These are phyloP conservation scores for Gyrodon lividus DNA, from an alignment of 768 basidiomycete genomes.

Conservation along the genomic window DNA sequence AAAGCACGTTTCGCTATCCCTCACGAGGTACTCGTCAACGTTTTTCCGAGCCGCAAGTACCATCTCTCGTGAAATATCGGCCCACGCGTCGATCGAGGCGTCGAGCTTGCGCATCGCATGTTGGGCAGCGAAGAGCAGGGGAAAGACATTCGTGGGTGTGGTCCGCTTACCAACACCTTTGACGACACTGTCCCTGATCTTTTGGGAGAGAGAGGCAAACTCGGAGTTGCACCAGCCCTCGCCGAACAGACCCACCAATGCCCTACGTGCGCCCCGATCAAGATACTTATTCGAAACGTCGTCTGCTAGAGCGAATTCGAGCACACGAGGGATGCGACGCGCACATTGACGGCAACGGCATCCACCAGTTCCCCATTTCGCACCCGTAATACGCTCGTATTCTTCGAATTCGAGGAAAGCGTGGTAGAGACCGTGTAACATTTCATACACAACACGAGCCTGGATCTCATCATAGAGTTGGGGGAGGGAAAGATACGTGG, in stretches of 20 bases:
- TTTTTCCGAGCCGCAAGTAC: constrained; percentile 57
- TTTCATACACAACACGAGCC: constrained; percentile 80
- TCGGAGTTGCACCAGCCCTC: constrained; percentile 87
- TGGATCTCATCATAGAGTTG: constrained; percentile 78
- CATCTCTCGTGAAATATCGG: constrained; percentile 51
- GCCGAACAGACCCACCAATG: constrained; percentile 81
- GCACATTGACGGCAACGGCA: constrained; percentile 86
- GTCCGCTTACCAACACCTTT: constrained; percentile 72
- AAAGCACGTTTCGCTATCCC: constrained; percentile 63
- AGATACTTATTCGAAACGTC: constrained; percentile 77
- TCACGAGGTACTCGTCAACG: constrained; percentile 61
- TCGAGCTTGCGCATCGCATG: constrained; percentile 56
- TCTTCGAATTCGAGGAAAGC: constrained; percentile 77
- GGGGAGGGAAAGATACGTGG: constrained; percentile 74
- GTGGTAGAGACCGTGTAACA: constrained; percentile 88
- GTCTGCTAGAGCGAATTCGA: constrained; percentile 73
- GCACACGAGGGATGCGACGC: constrained; percentile 74
- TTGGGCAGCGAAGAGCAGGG: constrained; percentile 66
- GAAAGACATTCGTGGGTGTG: constrained; percentile 63
- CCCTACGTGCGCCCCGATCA: constrained; percentile 68
- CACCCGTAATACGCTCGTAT: constrained; percentile 70
- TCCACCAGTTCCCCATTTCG: constrained; percentile 81
- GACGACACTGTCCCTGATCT: constrained; percentile 65
- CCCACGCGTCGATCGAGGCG: constrained; percentile 53
- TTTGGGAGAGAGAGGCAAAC: constrained; percentile 67